phyloP scores from a whole-genome alignment of 2,329 filamentous ascomycete species.

The Mariannaea elegans region DNA sequence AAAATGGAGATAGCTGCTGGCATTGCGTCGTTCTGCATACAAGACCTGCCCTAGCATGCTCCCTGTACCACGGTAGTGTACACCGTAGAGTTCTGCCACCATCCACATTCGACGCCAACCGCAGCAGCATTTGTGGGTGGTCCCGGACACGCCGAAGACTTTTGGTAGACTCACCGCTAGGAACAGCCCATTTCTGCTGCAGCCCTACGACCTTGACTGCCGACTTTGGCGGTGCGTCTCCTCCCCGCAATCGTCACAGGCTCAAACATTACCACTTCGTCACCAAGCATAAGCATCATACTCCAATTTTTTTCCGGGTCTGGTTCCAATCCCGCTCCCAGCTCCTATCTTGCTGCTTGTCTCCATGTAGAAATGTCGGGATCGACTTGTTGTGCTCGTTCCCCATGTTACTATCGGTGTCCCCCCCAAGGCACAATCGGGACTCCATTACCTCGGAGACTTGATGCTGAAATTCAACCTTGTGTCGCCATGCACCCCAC shows the following conservation, averaged over 20 bases:
- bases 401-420: background rate
- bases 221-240: slow-evolving; percentile 18
- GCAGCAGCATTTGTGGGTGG: slow-evolving; percentile 12
- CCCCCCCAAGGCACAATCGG: background rate
- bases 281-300: slow-evolving; percentile 6
- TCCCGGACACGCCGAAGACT: slow-evolving; percentile 35
- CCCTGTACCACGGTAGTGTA: slow-evolving; percentile 9
- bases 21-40: slow-evolving; percentile 14
- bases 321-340: background rate
- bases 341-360: background rate
- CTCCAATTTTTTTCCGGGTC: background rate
- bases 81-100: background rate
- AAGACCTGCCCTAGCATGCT: background rate
- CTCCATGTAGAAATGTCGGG: slow-evolving; percentile 18
- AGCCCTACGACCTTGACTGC: slow-evolving; percentile 35
- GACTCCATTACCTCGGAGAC: slow-evolving; percentile 5
- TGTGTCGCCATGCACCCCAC: background rate
- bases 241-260: slow-evolving; percentile 12
- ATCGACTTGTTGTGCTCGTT: slow-evolving; percentile 11
- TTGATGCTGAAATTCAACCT: slow-evolving; percentile 15
- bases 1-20: background rate
- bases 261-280: background rate
- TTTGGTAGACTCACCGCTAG: slow-evolving; percentile 39
- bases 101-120: slow-evolving; percentile 2
- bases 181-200: slow-evolving; percentile 33